Conservation (phyloP, 2,329 filamentous ascomycete genomes). For the Hypoxylon sp. region DNA sequence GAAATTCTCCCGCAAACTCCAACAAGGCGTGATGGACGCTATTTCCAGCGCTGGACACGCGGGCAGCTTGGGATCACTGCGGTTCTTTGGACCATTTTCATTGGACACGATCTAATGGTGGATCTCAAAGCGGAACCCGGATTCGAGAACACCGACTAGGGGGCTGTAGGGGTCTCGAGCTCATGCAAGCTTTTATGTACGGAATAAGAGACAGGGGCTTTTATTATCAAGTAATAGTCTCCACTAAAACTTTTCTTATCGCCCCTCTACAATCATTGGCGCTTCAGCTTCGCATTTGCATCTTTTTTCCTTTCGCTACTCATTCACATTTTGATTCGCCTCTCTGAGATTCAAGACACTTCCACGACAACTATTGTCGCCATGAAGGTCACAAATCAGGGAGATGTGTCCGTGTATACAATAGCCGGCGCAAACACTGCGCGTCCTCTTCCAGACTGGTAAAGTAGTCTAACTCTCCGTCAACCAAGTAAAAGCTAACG, state of each 20-base stretch:
- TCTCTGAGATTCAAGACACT: slow-evolving; percentile 4
- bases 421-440: slow-evolving; percentile 91
- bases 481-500: slow-evolving; percentile 13
- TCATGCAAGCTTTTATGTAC: slow-evolving; percentile 26
- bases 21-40: slow-evolving; percentile 17
- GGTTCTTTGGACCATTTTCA: slow-evolving; percentile 18
- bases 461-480: not conserved
- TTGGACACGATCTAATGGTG: slow-evolving; percentile 1
- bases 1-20: slow-evolving; percentile 14
- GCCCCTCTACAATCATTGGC: slow-evolving; percentile 32
- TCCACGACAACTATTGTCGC: slow-evolving; percentile 22
- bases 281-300: slow-evolving; percentile 12
- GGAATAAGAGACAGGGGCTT: not conserved
- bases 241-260: slow-evolving; percentile 41
- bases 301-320: slow-evolving; percentile 12
- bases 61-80: slow-evolving; percentile 24
- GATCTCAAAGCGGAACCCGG: slow-evolving; percentile 22
- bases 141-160: slow-evolving; percentile 15
- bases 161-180: slow-evolving; percentile 4
- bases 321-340: slow-evolving; percentile 1
- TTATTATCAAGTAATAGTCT: slow-evolving; percentile 20
- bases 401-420: slow-evolving; percentile 90
- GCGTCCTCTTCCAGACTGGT: slow-evolving; percentile 88
- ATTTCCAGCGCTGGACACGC: slow-evolving; percentile 18
- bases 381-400: slow-evolving; percentile 87